Conservation (phyloP, 306 rosid species). For the Prosopis cineraria region DNA sequence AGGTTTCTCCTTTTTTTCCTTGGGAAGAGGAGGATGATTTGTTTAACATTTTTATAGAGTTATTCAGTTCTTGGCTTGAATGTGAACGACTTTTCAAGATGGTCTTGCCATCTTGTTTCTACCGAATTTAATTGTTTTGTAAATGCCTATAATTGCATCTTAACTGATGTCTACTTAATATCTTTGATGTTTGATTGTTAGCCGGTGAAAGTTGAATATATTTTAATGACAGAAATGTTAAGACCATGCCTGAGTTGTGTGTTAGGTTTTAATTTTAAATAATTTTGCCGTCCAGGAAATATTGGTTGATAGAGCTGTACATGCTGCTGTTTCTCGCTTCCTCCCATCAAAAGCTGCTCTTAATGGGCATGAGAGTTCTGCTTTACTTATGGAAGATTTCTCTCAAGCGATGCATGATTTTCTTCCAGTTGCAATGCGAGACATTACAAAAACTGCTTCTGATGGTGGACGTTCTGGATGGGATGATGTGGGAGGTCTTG, state of each 20-base stretch:
- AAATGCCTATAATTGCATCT: slow-evolving; percentile 8
- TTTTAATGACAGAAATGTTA: slow-evolving; percentile 6
- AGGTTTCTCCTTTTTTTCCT: neutral
- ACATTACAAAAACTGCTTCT: slow-evolving; percentile 71
- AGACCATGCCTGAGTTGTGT: slow-evolving; percentile 19
- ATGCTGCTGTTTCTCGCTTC: slow-evolving; percentile 78
- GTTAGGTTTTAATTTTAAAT: slow-evolving; percentile 23
- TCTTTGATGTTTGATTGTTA: neutral
- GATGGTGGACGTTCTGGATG: slow-evolving; percentile 91
- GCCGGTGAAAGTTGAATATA: neutral
- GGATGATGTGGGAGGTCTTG: slow-evolving; percentile 97
- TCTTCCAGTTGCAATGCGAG: slow-evolving; percentile 96
- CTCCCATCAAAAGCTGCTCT: slow-evolving; percentile 49
- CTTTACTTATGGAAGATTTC: slow-evolving; percentile 73
- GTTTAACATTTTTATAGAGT: neutral
- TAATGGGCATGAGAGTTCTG: slow-evolving; percentile 57
- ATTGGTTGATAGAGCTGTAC: slow-evolving; percentile 92
- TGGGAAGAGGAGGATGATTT: neutral
- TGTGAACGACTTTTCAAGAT: slow-evolving; percentile 18
- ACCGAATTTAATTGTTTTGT: slow-evolving; percentile 4
- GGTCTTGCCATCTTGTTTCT: slow-evolving; percentile 20
- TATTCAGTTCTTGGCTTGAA: neutral
- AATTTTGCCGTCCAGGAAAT: slow-evolving; percentile 66
- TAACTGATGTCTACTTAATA: slow-evolving; percentile 2
- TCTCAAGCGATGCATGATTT: slow-evolving; percentile 87